Evolutionary conservation across 495 filamentous ascomycete species (phyloP).

Genomic region (Xylaria scruposa): DNA sequence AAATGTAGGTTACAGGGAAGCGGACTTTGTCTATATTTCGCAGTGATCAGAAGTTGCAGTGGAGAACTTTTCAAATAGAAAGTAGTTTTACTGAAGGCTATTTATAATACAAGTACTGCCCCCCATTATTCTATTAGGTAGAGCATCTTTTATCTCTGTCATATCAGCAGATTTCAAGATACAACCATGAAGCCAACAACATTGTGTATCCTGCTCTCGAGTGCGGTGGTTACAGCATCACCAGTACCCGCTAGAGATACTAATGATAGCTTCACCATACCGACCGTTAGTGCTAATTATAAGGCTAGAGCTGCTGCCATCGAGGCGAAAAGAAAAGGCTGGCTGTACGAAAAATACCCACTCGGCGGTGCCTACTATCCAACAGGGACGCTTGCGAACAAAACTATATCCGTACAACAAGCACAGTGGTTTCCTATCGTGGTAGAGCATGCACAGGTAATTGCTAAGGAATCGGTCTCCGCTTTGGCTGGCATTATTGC

Average conservation of each 20-base stretch:
- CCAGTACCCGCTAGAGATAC: neutral
- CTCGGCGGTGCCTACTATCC: conserved; percentile 10
- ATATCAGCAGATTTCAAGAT: neutral
- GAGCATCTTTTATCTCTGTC: neutral
- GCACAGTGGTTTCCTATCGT: conserved; percentile 11
- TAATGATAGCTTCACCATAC: neutral
- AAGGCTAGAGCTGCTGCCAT: neutral
- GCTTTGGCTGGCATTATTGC: conserved; percentile 15
- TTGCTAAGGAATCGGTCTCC: neutral
- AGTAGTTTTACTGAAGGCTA: neutral
- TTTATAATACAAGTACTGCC: neutral
- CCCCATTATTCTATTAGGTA: neutral
- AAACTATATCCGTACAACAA: neutral
- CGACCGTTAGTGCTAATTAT: neutral
- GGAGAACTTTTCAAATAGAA: neutral
- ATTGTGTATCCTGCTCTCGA: neutral
- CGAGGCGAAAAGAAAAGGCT: conserved; percentile 3
- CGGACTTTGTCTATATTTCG: neutral
- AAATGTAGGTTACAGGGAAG: neutral
- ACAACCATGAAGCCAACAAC: neutral
- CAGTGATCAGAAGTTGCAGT: neutral
- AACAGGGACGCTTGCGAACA: conserved; percentile 11
- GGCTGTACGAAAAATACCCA: conserved; percentile 9
- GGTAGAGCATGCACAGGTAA: neutral
- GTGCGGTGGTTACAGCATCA: conserved; percentile 1